Evolutionary conservation across 805 yeast species (phyloP).

Genomic region (Lachancea mirantina): DNA sequence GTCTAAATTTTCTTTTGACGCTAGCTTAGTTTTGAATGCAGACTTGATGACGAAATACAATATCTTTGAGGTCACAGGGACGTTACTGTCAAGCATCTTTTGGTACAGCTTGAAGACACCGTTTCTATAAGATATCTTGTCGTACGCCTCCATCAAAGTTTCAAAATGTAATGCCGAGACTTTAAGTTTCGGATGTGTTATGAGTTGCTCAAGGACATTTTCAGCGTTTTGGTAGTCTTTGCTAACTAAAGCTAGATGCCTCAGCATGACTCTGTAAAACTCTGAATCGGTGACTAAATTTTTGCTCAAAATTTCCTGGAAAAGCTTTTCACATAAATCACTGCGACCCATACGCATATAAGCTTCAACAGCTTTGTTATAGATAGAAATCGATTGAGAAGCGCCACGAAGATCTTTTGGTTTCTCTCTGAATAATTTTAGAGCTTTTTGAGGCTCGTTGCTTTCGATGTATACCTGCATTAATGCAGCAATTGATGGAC

Average conservation of each 20-base stretch:
- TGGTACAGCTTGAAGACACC: slow-evolving; percentile 25
- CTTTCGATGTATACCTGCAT: slow-evolving; percentile 25
- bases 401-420: slow-evolving; percentile 1
- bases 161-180: slow-evolving; percentile 26
- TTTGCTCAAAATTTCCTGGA: slow-evolving; percentile 12
- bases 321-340: slow-evolving; percentile 15
- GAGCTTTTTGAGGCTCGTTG: slow-evolving; percentile 15
- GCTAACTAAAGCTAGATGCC: slow-evolving; percentile 13
- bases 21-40: slow-evolving; percentile 25
- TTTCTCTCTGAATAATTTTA: slow-evolving; percentile 18
- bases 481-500: slow-evolving; percentile 20
- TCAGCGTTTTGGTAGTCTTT: slow-evolving; percentile 21
- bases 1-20: slow-evolving; percentile 23
- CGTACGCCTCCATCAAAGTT: slow-evolving; percentile 27
- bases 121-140: slow-evolving; percentile 20
- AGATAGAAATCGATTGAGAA: slow-evolving; percentile 12
- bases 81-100: slow-evolving; percentile 20
- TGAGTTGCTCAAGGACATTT: slow-evolving; percentile 15
- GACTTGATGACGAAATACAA: slow-evolving; percentile 28
- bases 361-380: slow-evolving; percentile 22
- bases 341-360: slow-evolving; percentile 13
- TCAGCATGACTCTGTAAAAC: slow-evolving; percentile 20
- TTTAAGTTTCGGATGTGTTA: slow-evolving; percentile 12
- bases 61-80: slow-evolving; percentile 22
- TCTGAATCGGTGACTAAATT: slow-evolving; percentile 15